phyloP scores from a whole-genome alignment of 2,329 filamentous ascomycete species.

The Trichoderma lentiforme region DNA sequence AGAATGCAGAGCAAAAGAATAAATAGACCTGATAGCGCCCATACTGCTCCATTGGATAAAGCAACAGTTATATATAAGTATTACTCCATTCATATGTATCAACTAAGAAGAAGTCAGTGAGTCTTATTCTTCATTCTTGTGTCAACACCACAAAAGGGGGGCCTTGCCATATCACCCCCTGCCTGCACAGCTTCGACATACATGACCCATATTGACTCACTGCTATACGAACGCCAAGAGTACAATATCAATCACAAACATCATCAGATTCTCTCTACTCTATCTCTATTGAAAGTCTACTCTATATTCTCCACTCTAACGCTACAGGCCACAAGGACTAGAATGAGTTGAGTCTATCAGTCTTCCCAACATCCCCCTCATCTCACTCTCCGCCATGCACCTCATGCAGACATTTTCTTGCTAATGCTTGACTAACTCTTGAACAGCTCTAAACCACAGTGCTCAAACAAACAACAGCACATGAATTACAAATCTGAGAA shows the following conservation, averaged over 20 bases:
- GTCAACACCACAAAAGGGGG: background rate
- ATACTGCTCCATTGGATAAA: background rate
- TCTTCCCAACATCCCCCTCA: background rate
- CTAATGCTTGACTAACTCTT: background rate
- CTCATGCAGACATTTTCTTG: background rate
- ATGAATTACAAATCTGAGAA: background rate
- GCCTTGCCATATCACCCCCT: background rate
- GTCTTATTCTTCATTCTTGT: fast-evolving
- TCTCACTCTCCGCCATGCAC: background rate
- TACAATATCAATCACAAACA: background rate
- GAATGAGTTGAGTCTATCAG: background rate
- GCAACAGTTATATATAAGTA: background rate
- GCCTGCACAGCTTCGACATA: background rate
- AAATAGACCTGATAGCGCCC: background rate
- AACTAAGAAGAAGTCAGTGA: fast-evolving
- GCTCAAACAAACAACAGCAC: background rate
- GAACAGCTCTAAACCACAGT: background rate
- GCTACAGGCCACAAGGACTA: background rate
- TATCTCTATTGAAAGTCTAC: background rate
- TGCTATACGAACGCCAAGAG: background rate
- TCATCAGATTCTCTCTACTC: background rate
- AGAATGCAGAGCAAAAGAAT: background rate
- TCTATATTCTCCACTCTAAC: background rate
- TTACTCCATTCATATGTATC: background rate
- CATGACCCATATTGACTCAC: background rate